Conservation (phyloP, 2,329 filamentous ascomycete genomes). For the Cladophialophora bantiana region DNA sequence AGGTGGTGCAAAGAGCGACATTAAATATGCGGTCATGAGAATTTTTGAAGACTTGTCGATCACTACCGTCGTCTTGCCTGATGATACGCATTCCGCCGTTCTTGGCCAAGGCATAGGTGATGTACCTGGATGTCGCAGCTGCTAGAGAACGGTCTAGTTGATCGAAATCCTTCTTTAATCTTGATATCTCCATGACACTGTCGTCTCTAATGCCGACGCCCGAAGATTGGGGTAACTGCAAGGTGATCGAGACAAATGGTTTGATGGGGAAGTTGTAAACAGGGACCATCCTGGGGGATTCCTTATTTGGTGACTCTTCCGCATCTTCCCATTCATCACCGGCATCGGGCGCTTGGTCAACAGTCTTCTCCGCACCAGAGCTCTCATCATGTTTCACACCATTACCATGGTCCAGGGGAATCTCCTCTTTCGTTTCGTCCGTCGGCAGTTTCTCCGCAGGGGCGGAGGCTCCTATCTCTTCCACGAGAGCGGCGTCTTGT, state of each 20-base stretch:
- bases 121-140: slow-evolving; percentile 86
- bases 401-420: not conserved
- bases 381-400: not conserved
- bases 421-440: slow-evolving; percentile 3
- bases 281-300: slow-evolving; percentile 69
- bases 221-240: slow-evolving; percentile 65
- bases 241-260: slow-evolving; percentile 88
- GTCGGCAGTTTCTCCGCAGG: not conserved
- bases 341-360: slow-evolving; percentile 47
- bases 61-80: slow-evolving; percentile 88
- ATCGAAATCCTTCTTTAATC: slow-evolving; percentile 96
- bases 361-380: slow-evolving; percentile 6
- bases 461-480: not conserved
- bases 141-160: slow-evolving; percentile 94
- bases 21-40: slow-evolving; percentile 95
- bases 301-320: slow-evolving; percentile 68
- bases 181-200: slow-evolving; percentile 87
- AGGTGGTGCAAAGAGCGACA: slow-evolving; percentile 78
- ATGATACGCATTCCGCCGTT: slow-evolving; percentile 92
- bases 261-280: slow-evolving; percentile 97
- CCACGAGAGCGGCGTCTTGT: slow-evolving; percentile 2
- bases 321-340: slow-evolving; percentile 93
- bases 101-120: slow-evolving; percentile 93
- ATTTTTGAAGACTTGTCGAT: slow-evolving; percentile 89
- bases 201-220: slow-evolving; percentile 74